A percentile compares a stretch with the other conserved stretches of the same genome.
These are phyloP conservation scores for Cinnamomum micranthum DNA, from an alignment of 164 flowering plant genomes.

Conservation along the genomic window DNA sequence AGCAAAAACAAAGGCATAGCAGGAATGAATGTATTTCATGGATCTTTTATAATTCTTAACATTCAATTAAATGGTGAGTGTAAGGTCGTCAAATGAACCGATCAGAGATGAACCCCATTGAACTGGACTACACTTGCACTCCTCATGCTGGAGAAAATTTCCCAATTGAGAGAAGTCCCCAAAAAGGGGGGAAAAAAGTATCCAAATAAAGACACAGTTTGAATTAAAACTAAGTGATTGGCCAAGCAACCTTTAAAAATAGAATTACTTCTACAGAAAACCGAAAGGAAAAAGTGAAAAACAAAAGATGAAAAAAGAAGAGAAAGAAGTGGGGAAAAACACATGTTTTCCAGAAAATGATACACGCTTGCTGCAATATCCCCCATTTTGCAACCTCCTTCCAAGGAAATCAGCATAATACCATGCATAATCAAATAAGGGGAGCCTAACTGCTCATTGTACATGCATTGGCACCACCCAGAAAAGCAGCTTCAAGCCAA, in stretches of 20 bases:
- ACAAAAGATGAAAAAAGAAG: neutral
- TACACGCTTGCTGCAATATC: slow-evolving; percentile 17
- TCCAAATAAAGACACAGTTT: neutral
- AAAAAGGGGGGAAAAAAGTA: too few species aligned
- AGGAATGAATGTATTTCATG: too few species aligned
- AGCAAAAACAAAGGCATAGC: too few species aligned
- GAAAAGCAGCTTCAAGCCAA: slow-evolving; percentile 16
- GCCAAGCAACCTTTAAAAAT: slow-evolving; percentile 9
- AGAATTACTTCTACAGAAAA: slow-evolving; percentile 8
- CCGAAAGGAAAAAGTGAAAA: slow-evolving; percentile 1
- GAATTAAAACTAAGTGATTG: neutral
- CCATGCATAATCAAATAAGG: slow-evolving; percentile 16
- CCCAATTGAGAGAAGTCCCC: too few species aligned
- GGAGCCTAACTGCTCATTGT: slow-evolving; percentile 21
- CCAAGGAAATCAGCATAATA: slow-evolving; percentile 15
- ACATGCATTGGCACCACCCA: slow-evolving; percentile 27
- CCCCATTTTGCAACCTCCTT: slow-evolving; percentile 20
- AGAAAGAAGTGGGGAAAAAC: neutral
- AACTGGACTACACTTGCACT: too few species aligned
- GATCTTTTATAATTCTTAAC: too few species aligned
- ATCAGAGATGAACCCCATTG: too few species aligned
- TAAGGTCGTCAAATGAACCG: too few species aligned
- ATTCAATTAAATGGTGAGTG: too few species aligned
- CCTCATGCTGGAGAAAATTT: too few species aligned
- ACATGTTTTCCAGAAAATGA: slow-evolving; percentile 20